phyloP scores from a whole-genome alignment of 1,284 basidiomycete species.

The Moesziomyces sp. region DNA sequence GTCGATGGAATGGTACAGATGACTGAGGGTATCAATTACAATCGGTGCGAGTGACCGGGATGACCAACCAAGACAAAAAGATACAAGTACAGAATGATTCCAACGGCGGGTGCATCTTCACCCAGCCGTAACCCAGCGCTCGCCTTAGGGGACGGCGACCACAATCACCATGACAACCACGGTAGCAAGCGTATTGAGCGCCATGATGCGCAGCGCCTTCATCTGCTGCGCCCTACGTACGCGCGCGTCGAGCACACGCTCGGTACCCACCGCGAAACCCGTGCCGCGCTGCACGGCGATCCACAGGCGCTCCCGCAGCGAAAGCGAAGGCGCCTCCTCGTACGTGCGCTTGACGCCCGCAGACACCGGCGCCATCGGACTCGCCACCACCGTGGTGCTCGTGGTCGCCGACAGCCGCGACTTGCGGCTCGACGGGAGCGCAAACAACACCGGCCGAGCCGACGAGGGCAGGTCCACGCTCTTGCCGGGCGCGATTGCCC shows the following conservation, averaged over 20 bases:
- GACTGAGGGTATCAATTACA: constrained; percentile 13
- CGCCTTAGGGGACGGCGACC: constrained; percentile 36
- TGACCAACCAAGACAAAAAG: not conserved
- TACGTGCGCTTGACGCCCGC: constrained; percentile 17
- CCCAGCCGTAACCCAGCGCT: not conserved
- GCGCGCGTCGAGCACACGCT: constrained; percentile 46
- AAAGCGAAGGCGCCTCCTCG: not conserved
- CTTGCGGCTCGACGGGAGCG: constrained; percentile 14
- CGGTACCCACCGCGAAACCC: constrained; percentile 50
- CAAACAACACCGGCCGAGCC: constrained; percentile 21
- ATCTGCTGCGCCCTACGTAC: constrained; percentile 47
- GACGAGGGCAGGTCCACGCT: constrained; percentile 8
- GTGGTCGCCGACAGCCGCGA: constrained; percentile 28
- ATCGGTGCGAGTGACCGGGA: constrained; percentile 8
- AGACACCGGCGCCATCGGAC: not conserved
- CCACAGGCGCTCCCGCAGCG: constrained; percentile 24
- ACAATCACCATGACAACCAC: constrained; percentile 36
- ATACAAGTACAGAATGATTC: constrained; percentile 8
- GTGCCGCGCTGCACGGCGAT: constrained; percentile 35
- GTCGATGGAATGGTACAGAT: too few species aligned
- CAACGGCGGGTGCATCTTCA: too few species aligned
- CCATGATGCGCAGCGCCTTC: constrained; percentile 46
- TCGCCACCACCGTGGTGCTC: constrained; percentile 19
- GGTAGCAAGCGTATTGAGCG: constrained; percentile 24
- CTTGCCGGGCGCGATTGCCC: constrained; percentile 11